Base-by-base conservation (phyloP, 1,284 basidiomycete species). In the Sporisorium sorghi region DNA sequence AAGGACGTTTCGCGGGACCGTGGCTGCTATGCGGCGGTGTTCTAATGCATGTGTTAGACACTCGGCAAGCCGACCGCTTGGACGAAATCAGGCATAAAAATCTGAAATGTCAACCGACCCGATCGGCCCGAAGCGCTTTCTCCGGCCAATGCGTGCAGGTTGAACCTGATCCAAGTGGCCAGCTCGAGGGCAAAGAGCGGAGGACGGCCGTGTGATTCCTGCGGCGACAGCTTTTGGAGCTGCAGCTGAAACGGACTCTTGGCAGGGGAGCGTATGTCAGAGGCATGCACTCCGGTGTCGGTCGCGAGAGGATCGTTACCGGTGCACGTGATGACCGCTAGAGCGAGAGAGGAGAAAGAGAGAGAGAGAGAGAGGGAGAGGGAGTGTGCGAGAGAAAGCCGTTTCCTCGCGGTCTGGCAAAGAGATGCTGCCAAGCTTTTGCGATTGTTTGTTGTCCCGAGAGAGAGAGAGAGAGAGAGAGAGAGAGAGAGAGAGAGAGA, bases 21-120 rank as follows among this genome's bases (percentile, higher is more conserved):
- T n/a, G 46, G n/a, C n/a, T n/a, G n/a, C n/a, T n/a, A n/a, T n/a
- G n/a, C n/a, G n/a, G n/a, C 26, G 46, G 46, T 14, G 12, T 28
- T 30, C 17, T 5, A 47, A n/a, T 47, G 46, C 46, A 30, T 30
- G 26, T 47, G n/a, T 47, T 47, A 30, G 46, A 47, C 28, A 12
- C 32, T 47, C 46, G 46, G 46, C 46, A 47, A 47, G 24, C 24
- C 14, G 30, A 17, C 14, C 5, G 17, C 35, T 17, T n/a, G 8
- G 28, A 19, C 8, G 8, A 14, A 44, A 14, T 5, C 26, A 14
- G 23, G 26, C 15, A 47, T 30, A 28, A 47, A n/a, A 47, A 47
- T 30, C n/a, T 19, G 28, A 47, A 17, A 21, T 47, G 46, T 47
- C 46, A 30, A 10, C 24, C 26, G n/a, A n/a, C 10, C 24, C n/a